Evolutionary conservation across 2,329 filamentous ascomycete species (phyloP), one percentile per base, ranked within the genome.

Genomic region (Xylaria sp.): DNA sequence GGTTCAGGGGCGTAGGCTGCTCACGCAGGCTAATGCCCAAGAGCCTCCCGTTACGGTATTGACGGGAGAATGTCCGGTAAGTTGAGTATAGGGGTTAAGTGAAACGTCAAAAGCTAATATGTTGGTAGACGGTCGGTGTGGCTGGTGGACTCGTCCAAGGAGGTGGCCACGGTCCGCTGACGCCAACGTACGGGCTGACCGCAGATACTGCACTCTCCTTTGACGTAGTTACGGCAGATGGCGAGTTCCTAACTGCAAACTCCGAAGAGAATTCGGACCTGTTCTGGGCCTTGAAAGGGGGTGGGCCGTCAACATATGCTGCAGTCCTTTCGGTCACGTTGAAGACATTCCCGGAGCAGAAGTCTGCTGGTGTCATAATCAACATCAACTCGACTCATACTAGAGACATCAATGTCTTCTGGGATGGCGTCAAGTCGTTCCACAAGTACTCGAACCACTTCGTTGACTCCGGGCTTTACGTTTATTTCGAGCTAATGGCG

Each of bases 121-220:
- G 18, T 9, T 20, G n/a, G 21, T 50, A 71, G 77, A 77, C 80
- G 1, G 83, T 87, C 2, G 84, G 84, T 7, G 64, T 84, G 11
- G 78, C 81, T 1, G 85, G 85, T n/a, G 85, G 84, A 1, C 85
- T 83, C 54, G 77, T 76, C 1, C 81, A 84, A 66, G 84, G 83
- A 4, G 84, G 82, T 11, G 78, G 78, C 1, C 77, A 81, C 57
- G 74, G 72, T 9, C 76, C 76, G 1, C 60, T 76, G 68, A 37
- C 70, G 69, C 17, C 70, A 79, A 4, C 66, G 60, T 26, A 78
- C 73, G 9, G 70, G 60, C 4, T 78, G 44, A 50, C 50, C 19
- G 79, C 79, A 3, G 81, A 83, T 59, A 77, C 79, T 46, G 74
- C 76, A 0, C 66, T 83, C 6, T 71, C 76, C 29, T 75, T 72